phyloP scores from a whole-genome alignment of 768 basidiomycete genomes.

The Panaeolus cyanescens region DNA sequence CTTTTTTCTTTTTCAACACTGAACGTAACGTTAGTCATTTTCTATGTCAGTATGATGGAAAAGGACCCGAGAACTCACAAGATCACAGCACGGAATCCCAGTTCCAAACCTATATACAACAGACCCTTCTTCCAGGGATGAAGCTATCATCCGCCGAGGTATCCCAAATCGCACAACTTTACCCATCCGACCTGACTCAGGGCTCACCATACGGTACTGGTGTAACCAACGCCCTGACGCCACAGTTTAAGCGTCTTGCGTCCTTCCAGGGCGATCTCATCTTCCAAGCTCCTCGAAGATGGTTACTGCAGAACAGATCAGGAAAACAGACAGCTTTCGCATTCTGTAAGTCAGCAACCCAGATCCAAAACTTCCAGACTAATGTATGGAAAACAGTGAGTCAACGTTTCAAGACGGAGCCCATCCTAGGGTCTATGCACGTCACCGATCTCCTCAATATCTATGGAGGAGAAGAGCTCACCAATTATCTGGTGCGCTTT shows the following conservation, averaged over 20 bases:
- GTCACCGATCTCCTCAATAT: conserved; percentile 41
- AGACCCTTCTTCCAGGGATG: conserved; percentile 17
- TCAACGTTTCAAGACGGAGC: conserved; percentile 43
- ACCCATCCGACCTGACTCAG: conserved; percentile 33
- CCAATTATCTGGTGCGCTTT: conserved; percentile 49
- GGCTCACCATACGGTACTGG: conserved; percentile 56
- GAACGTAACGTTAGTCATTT: conserved; percentile 43
- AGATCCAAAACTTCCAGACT: not conserved
- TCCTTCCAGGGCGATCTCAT: conserved; percentile 50
- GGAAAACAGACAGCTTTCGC: conserved; percentile 12
- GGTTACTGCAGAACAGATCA: conserved; percentile 43
- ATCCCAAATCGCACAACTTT: conserved; percentile 13
- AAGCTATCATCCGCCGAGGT: conserved; percentile 11
- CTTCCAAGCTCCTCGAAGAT: conserved; percentile 53
- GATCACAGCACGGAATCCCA: conserved; percentile 20
- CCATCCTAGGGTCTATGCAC: conserved; percentile 47
- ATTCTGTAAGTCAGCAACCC: not conserved
- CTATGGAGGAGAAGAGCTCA: conserved; percentile 42
- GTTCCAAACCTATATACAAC: conserved; percentile 20
- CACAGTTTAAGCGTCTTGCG: conserved; percentile 54
- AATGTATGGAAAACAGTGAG: conserved; percentile 32
- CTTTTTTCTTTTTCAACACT: conserved; percentile 42
- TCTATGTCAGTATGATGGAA: not conserved
- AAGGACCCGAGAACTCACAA: not conserved
- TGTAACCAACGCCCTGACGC: conserved; percentile 36